Percentiles rank a stretch among this genome's conserved stretches.
Evolutionary conservation across 2,329 filamentous ascomycete species (phyloP).

Genomic region (Venturia effusa): DNA sequence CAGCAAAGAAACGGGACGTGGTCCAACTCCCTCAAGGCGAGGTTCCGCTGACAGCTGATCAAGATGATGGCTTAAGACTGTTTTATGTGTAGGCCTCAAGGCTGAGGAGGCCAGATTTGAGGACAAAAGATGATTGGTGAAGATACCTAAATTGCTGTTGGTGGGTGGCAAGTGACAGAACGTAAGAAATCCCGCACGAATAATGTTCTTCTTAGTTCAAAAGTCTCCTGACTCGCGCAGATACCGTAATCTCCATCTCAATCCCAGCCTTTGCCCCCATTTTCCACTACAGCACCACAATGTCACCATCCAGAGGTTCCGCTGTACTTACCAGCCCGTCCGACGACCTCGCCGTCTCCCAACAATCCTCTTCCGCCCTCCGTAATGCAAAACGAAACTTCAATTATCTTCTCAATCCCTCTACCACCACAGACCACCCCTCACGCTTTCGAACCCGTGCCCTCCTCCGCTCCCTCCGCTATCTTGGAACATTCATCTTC

Average conservation of each 20-base stretch:
- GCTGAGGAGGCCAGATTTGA: too few relatives aligned
- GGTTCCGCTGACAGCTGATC: too few relatives aligned
- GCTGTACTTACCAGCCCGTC: not conserved
- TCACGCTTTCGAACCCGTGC: slow-evolving; percentile 28
- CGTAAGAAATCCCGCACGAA: too few relatives aligned
- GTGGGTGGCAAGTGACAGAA: too few relatives aligned
- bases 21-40: too few relatives aligned
- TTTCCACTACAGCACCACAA: not conserved
- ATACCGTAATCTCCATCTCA: not conserved
- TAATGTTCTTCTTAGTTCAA: too few relatives aligned
- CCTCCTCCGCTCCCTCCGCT: slow-evolving; percentile 27
- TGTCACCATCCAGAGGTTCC: not conserved
- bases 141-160: too few relatives aligned
- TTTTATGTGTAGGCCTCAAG: too few relatives aligned
- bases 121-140: too few relatives aligned
- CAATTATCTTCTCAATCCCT: slow-evolving; percentile 28
- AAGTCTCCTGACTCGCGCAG: not conserved
- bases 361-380: slow-evolving; percentile 16
- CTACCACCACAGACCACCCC: slow-evolving; percentile 18
- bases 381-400: slow-evolving; percentile 21
- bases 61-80: too few relatives aligned
- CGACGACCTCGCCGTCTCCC: not conserved
- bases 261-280: not conserved
- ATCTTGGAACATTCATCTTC: slow-evolving; percentile 29
- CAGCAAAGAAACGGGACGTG: too few relatives aligned